Evolutionary conservation across 1,139 yeast genomes (phyloP).

Genomic region (Geotrichum australiense): DNA sequence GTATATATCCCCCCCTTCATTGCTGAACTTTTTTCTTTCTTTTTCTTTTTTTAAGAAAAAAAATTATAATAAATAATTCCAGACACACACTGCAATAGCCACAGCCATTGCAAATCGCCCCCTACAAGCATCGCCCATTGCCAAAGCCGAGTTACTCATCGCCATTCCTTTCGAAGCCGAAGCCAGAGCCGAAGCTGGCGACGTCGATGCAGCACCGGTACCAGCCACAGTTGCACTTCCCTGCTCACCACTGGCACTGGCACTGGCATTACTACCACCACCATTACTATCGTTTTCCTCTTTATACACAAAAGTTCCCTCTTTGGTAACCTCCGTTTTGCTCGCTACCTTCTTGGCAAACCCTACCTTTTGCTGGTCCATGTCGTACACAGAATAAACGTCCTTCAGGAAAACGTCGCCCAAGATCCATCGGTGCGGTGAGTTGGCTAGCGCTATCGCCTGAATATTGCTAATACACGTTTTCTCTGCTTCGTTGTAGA

Average conservation of each 20-base stretch:
- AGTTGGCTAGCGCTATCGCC: conserved; percentile 36
- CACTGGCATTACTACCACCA: too few relatives aligned
- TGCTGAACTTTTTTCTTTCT: too few relatives aligned
- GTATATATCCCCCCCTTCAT: too few relatives aligned
- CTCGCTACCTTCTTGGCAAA: conserved; percentile 37
- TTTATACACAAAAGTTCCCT: conserved; percentile 20
- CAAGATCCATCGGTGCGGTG: conserved; percentile 44
- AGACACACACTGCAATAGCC: too few relatives aligned
- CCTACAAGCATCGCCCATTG: too few relatives aligned
- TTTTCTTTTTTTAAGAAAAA: too few relatives aligned
- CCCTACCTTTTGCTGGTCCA: conserved; percentile 45
- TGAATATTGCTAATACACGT: conserved; percentile 63
- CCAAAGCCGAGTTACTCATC: too few relatives aligned
- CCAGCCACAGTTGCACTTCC: background rate
- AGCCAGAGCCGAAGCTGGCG: background rate
- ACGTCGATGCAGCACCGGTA: background rate
- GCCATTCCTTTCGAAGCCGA: background rate
- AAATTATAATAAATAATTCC: too few relatives aligned
- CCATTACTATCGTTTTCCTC: background rate
- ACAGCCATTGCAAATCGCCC: too few relatives aligned
- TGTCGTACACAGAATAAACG: conserved; percentile 55
- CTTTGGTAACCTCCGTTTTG: conserved; percentile 24
- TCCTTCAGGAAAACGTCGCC: conserved; percentile 57
- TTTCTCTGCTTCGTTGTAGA: conserved; percentile 49
- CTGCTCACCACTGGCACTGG: background rate